Evolutionary conservation across 1,284 basidiomycete species (phyloP), one percentile per base, ranked within the genome.

Genomic region (Malassezia pachydermatis): DNA sequence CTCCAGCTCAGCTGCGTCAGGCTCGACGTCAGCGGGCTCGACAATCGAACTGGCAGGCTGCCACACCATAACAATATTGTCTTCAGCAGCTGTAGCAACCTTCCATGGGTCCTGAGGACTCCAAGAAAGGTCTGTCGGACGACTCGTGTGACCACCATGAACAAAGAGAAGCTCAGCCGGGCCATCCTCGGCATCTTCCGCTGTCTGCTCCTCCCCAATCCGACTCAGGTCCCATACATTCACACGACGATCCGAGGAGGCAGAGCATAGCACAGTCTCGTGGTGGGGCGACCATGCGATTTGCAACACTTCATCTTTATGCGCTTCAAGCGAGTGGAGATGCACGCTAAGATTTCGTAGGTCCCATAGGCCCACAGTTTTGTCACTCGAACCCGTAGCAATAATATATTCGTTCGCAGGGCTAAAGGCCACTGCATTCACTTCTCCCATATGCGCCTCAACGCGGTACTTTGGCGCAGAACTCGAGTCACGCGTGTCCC

Each of bases 101-200:
- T 63, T 62, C 64, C 67, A 70, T 27, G 61, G 59, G 41, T 62
- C 57, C 38, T 67, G 60, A 4, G 66, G 67, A 35, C 59, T 63
- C 67, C 67, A 71, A 8, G 51, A 59, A 4, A 71, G 43, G 51
- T 71, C 69, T 1, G 67, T 67, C 10, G 67, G 65, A 4, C 67
- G 41, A 19, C 58, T 59, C 8, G 67, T 71, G 42, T 71, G 69
- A 2, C 69, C 69, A 17, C 69, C 69, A 34, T 71, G 69, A 0
- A 70, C 64, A 45, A 71, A 71, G 24, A 70, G 51, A 7, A 71
- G 45, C 38, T 71, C 69, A 2, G 92, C 90, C 3, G 94, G 58
- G 6, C 94, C 92, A 67, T 98, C 92, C 73, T 98, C 94, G 43
- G 88, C 86, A 67, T 98, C 92, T 62, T 98, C 92, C 2, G 92